Conservation (phyloP, 2,329 filamentous ascomycete species). For the Diaporthe eres region DNA sequence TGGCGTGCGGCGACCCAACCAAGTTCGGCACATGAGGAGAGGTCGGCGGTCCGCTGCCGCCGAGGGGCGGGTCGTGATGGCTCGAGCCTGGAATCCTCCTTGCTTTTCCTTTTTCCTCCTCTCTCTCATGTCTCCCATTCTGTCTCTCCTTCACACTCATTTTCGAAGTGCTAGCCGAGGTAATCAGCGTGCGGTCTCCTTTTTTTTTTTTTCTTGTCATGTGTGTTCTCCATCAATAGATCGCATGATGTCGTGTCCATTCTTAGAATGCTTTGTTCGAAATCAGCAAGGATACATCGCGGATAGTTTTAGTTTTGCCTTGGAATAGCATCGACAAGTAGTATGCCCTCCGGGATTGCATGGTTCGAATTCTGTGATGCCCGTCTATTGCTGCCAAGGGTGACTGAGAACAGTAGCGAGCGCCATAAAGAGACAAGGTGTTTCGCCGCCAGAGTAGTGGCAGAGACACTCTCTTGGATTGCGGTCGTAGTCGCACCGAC, state of each 20-base stretch:
- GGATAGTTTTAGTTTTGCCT: neutral
- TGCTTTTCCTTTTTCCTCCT: neutral
- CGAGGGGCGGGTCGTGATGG: neutral
- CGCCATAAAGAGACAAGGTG: neutral
- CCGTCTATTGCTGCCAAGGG: neutral
- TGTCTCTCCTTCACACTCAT: slow-evolving; percentile 23
- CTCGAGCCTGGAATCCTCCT: neutral
- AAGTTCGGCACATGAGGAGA: neutral
- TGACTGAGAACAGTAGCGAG: neutral
- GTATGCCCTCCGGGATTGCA: neutral
- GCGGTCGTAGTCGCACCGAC: neutral
- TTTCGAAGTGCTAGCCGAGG: neutral
- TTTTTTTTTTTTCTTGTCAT: neutral
- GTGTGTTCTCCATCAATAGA: neutral
- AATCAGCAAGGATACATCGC: slow-evolving; percentile 12
- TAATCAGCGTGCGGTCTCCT: slow-evolving; percentile 7
- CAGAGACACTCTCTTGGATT: neutral
- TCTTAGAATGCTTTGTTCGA: slow-evolving; percentile 27
- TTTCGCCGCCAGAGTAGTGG: neutral
- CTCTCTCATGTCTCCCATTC: neutral
- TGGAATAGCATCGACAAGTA: neutral
- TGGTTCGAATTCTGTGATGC: neutral
- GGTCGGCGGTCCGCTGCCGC: neutral
- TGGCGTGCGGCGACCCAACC: slow-evolving; percentile 54
- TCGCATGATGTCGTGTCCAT: slow-evolving; percentile 22